Evolutionary conservation across 306 rosid genomes (phyloP).

Genomic region (Pterocarpus santalinus): DNA sequence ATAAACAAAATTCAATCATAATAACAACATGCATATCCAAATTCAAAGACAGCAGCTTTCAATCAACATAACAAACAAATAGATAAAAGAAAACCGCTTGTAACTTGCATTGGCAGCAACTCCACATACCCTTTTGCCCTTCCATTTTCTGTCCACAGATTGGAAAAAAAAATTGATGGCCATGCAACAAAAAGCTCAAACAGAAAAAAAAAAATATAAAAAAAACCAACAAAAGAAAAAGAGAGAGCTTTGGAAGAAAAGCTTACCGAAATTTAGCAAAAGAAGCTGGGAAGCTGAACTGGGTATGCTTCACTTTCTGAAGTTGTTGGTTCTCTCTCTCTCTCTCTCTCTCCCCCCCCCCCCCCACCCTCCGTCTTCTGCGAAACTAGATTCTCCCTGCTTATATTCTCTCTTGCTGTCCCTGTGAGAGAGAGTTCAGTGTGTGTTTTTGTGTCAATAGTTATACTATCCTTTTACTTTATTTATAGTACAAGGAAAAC

Average conservation of each 20-base stretch:
- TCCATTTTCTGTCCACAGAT: conserved; percentile 10
- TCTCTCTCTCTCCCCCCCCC: too few species aligned
- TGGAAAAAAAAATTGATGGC: conserved; percentile 3
- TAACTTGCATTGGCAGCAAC: conserved; percentile 40
- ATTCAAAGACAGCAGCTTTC: conserved; percentile 17
- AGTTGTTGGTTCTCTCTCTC: conserved; percentile 21
- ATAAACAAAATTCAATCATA: conserved; percentile 41
- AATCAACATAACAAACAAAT: background rate
- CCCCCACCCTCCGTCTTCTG: conserved; percentile 9
- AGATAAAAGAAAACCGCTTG: conserved; percentile 19
- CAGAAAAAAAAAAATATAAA: background rate
- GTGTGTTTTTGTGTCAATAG: background rate
- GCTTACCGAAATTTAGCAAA: conserved; percentile 57
- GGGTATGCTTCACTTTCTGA: conserved; percentile 7
- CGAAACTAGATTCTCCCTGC: conserved; percentile 23
- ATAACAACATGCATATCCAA: conserved; percentile 48
- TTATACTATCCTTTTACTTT: background rate
- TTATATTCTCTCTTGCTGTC: conserved; percentile 45
- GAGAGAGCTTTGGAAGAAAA: background rate
- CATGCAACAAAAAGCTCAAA: conserved; percentile 21
- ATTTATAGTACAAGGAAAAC: conserved; percentile 16
- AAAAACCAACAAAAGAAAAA: background rate
- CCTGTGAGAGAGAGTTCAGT: background rate
- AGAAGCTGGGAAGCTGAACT: conserved; percentile 8
- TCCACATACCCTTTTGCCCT: conserved; percentile 21